phyloP scores from a whole-genome alignment of 1,139 yeast genomes.

The Scheffersomyces illinoinensis region DNA sequence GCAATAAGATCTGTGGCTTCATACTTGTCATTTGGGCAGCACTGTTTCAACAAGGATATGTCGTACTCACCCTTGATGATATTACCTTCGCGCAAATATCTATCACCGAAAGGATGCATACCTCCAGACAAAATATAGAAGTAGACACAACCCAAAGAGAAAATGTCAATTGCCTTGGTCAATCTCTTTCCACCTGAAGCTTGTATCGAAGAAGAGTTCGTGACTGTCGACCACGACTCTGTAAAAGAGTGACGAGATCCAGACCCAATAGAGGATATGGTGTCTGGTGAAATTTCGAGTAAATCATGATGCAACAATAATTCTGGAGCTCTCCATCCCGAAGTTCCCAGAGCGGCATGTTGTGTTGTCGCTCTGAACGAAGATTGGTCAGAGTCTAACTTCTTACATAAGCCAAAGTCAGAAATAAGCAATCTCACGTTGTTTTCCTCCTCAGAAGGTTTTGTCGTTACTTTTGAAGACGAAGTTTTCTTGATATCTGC shows the following conservation, averaged over 20 bases:
- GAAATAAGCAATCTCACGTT: conserved; percentile 73
- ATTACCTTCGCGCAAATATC: conserved; percentile 84
- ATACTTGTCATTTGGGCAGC: conserved; percentile 46
- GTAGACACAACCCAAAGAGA: conserved; percentile 92
- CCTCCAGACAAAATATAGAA: conserved; percentile 85
- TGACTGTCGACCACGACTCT: background rate
- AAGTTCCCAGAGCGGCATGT: conserved; percentile 88
- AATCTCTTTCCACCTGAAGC: conserved; percentile 51
- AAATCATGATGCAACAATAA: conserved; percentile 52
- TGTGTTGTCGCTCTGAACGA: conserved; percentile 91
- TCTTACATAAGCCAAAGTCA: conserved; percentile 94
- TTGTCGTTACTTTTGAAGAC: conserved; percentile 9
- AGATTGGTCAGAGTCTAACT: conserved; percentile 87
- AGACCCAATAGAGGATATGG: conserved; percentile 37
- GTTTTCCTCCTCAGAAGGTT: conserved; percentile 8
- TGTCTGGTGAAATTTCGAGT: conserved; percentile 42
- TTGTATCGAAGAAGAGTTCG: conserved; percentile 3
- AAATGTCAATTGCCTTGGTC: conserved; percentile 90
- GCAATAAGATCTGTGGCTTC: conserved; percentile 76
- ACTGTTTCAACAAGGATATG: conserved; percentile 43
- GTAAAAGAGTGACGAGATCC: conserved; percentile 11
- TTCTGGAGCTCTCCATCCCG: conserved; percentile 99
- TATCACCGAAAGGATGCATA: conserved; percentile 91
- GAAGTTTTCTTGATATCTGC: conserved; percentile 57
- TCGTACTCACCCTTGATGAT: conserved; percentile 73